Evolutionary conservation across 441 rosid genomes (phyloP).

Genomic region (Biscutella laevigata): DNA sequence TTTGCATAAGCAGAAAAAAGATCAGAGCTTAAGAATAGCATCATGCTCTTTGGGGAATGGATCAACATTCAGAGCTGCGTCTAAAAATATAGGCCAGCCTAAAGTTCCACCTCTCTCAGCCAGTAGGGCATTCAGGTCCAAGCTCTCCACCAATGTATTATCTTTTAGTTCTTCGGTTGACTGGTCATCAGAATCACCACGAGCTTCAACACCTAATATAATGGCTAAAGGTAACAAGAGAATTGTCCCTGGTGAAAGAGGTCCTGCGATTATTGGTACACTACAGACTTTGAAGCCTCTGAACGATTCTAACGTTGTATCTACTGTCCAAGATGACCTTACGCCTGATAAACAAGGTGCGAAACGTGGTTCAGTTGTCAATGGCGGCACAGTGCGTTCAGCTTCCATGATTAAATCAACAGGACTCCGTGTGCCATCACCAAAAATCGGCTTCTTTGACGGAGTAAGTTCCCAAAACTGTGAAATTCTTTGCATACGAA

Average conservation of each 20-base stretch:
- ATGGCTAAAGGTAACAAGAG: slow-evolving; percentile 33
- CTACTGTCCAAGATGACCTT: slow-evolving; percentile 30
- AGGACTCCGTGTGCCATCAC: slow-evolving; percentile 90
- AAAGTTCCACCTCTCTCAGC: slow-evolving; percentile 33
- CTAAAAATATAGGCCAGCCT: slow-evolving; percentile 36
- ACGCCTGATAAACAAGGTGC: slow-evolving; percentile 21
- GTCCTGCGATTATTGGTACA: slow-evolving; percentile 13
- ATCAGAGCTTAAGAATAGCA: slow-evolving; percentile 29
- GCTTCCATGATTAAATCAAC: slow-evolving; percentile 52
- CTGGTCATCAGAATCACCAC: slow-evolving; percentile 53
- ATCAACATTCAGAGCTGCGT: slow-evolving; percentile 29
- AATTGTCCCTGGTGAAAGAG: slow-evolving; percentile 26
- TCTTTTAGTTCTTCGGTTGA: slow-evolving; percentile 73
- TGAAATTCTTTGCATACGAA: background rate
- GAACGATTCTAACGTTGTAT: slow-evolving; percentile 25
- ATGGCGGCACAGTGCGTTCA: slow-evolving; percentile 29
- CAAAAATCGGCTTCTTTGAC: slow-evolving; percentile 91
- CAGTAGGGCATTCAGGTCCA: slow-evolving; percentile 36
- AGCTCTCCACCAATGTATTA: slow-evolving; percentile 46
- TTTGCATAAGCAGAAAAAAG: slow-evolving; percentile 30
- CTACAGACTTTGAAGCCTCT: slow-evolving; percentile 30
- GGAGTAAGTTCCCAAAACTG: slow-evolving; percentile 55
- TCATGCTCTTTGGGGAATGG: slow-evolving; percentile 32
- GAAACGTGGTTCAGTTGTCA: slow-evolving; percentile 33
- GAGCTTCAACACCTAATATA: slow-evolving; percentile 48